Conservation (phyloP, 495 filamentous ascomycete genomes). For the Aspergillus affinis region DNA sequence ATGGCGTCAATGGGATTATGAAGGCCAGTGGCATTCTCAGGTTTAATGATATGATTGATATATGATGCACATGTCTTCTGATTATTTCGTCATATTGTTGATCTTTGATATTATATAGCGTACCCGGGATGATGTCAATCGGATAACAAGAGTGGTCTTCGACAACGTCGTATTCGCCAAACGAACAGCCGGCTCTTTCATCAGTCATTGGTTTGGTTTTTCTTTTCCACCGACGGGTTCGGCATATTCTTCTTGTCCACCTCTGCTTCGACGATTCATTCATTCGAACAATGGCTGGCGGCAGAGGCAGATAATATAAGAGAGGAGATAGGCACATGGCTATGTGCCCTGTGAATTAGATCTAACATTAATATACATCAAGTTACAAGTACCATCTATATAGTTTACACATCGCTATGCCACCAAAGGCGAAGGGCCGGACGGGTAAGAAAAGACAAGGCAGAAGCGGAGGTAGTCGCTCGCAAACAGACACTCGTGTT, state of each 20-base stretch:
- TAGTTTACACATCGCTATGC: constrained; percentile 27
- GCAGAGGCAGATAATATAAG: background rate
- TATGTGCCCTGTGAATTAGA: constrained; percentile 28
- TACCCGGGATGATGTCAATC: background rate
- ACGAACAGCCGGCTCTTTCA: too few species aligned
- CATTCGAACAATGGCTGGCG: background rate
- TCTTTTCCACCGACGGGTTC: background rate
- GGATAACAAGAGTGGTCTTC: background rate
- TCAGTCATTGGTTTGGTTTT: too few species aligned
- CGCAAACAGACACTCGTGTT: background rate
- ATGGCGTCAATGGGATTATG: constrained; percentile 83
- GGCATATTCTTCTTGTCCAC: background rate
- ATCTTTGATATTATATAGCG: constrained; percentile 8
- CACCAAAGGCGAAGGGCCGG: constrained; percentile 14
- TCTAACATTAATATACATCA: constrained; percentile 42
- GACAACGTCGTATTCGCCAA: too few species aligned
- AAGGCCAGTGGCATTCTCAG: constrained; percentile 80
- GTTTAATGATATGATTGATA: constrained; percentile 94
- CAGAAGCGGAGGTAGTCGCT: background rate
- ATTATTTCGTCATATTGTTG: background rate
- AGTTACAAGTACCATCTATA: constrained; percentile 19
- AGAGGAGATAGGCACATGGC: constrained; percentile 26
- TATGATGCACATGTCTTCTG: constrained; percentile 48
- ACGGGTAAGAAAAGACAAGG: background rate
- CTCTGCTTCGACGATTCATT: background rate